A percentile compares a stretch with the other conserved stretches of the same genome.
These are phyloP conservation scores for Stagonosporopsis chrysanthemi DNA, from an alignment of 2,329 filamentous ascomycete genomes.

Conservation along the genomic window DNA sequence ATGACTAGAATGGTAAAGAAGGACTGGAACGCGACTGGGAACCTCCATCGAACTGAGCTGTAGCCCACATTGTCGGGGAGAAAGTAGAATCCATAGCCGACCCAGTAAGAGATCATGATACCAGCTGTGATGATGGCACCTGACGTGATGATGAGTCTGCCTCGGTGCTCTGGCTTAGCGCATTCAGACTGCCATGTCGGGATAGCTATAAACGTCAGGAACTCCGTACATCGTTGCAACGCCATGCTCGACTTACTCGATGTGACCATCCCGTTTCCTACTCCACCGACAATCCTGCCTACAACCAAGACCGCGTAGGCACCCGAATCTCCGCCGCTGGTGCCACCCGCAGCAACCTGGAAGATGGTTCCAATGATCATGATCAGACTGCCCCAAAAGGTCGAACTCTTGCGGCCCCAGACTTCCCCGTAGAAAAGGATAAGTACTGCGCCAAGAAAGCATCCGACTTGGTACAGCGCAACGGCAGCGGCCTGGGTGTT, in stretches of 20 bases:
- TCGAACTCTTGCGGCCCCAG: conserved; percentile 55
- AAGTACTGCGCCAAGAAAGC: conserved; percentile 50
- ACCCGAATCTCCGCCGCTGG: conserved; percentile 23
- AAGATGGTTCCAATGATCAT: conserved; percentile 67
- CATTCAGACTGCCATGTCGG: conserved; percentile 58
- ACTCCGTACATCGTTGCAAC: not conserved
- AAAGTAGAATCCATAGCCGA: conserved; percentile 57
- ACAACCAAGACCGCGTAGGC: conserved; percentile 52
- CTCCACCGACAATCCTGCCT: conserved; percentile 59
- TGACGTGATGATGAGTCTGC: conserved; percentile 56
- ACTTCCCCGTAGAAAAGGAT: conserved; percentile 60
- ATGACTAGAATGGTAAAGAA: not conserved
- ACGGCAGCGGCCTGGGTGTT: conserved; percentile 26
- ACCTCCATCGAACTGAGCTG: conserved; percentile 47
- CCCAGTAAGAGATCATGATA: conserved; percentile 53
- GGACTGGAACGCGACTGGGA: conserved; percentile 65
- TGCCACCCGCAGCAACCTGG: conserved; percentile 60
- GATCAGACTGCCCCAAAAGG: conserved; percentile 43
- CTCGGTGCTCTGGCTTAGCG: conserved; percentile 54
- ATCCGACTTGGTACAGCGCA: conserved; percentile 47
- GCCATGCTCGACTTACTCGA: conserved; percentile 26
- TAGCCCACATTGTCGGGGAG: conserved; percentile 42
- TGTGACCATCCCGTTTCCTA: conserved; percentile 52
- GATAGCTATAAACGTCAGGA: conserved; percentile 42
- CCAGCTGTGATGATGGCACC: conserved; percentile 56